Conservation (phyloP, 345 rosid species). For the Brassica carinata region DNA sequence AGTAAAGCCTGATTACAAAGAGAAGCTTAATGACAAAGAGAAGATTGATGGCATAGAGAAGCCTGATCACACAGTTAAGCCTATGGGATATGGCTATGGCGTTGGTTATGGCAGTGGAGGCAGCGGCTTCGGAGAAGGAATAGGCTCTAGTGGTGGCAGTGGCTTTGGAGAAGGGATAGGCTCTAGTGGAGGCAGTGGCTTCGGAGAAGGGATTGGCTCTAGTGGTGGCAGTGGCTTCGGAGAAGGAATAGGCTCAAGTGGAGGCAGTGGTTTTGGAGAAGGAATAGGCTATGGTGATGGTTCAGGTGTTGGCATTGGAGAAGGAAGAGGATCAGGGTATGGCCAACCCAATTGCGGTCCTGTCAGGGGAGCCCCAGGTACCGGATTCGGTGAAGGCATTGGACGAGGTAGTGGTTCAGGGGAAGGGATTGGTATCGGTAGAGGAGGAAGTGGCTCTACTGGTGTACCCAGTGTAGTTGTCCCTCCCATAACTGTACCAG, state of each 20-base stretch:
- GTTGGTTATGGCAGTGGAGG: conserved; percentile 27
- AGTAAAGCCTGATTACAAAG: neutral
- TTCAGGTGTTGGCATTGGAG: conserved; percentile 39
- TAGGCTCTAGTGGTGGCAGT: conserved; percentile 24
- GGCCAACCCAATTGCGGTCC: conserved; percentile 40
- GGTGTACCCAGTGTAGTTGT: conserved; percentile 23
- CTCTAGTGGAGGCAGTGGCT: conserved; percentile 32
- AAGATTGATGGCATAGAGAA: neutral
- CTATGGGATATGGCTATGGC: conserved; percentile 35
- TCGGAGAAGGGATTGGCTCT: conserved; percentile 39
- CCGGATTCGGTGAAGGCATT: conserved; percentile 19
- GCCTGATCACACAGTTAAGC: conserved; percentile 10
- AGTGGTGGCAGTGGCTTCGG: conserved; percentile 43
- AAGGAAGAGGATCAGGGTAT: conserved; percentile 37
- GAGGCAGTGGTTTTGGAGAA: conserved; percentile 34
- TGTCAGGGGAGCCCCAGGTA: conserved; percentile 22
- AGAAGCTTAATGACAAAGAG: neutral
- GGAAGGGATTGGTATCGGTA: conserved; percentile 25
- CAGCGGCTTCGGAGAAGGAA: neutral
- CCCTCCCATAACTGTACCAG: conserved; percentile 37
- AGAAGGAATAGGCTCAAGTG: conserved; percentile 38
- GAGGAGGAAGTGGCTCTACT: conserved; percentile 27
- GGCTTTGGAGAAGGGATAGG: neutral
- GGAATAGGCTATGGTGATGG: conserved; percentile 33
- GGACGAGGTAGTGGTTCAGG: conserved; percentile 27